Percentiles rank a stretch among this genome's conserved stretches.
Evolutionary conservation across 805 yeast genomes (phyloP).

Genomic region (Yarrowia porcina): DNA sequence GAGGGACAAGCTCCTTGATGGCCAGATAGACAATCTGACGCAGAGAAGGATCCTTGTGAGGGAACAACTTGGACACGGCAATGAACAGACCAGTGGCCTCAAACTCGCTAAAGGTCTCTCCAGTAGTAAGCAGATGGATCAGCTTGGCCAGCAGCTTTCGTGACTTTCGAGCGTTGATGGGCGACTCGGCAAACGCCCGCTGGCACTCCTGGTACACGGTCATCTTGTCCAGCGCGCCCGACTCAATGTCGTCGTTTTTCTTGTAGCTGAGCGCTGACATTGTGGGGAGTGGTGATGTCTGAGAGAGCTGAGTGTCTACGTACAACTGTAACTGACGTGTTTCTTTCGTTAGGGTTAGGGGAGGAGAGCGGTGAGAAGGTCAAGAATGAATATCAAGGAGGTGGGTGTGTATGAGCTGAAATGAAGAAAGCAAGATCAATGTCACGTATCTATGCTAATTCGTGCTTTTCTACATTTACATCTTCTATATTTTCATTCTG

Average conservation of each 20-base stretch:
- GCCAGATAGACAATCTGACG: constrained; percentile 94
- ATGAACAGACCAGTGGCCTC: constrained; percentile 93
- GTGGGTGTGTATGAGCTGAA: not conserved
- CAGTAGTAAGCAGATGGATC: constrained; percentile 75
- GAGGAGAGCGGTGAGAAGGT: not conserved
- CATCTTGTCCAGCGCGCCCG: constrained; percentile 88
- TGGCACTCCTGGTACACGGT: constrained; percentile 94
- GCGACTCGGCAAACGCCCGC: constrained; percentile 87
- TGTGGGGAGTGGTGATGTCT: not conserved
- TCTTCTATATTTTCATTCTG: too few relatives aligned
- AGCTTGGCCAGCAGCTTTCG: constrained; percentile 78
- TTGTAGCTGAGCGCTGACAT: constrained; percentile 86
- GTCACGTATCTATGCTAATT: too few relatives aligned
- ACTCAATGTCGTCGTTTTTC: constrained; percentile 72
- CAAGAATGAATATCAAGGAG: not conserved
- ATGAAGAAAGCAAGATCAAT: too few relatives aligned
- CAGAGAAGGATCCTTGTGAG: constrained; percentile 78
- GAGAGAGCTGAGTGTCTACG: not conserved
- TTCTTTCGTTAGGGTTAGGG: constrained; percentile 22
- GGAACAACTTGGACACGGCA: constrained; percentile 90
- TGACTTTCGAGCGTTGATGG: constrained; percentile 83
- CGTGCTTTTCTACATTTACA: too few relatives aligned
- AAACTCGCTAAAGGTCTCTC: constrained; percentile 79
- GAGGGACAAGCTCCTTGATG: constrained; percentile 80
- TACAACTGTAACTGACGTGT: constrained; percentile 21